Base-by-base conservation (phyloP, 2,329 filamentous ascomycete genomes). In the Alternaria gaisen region DNA sequence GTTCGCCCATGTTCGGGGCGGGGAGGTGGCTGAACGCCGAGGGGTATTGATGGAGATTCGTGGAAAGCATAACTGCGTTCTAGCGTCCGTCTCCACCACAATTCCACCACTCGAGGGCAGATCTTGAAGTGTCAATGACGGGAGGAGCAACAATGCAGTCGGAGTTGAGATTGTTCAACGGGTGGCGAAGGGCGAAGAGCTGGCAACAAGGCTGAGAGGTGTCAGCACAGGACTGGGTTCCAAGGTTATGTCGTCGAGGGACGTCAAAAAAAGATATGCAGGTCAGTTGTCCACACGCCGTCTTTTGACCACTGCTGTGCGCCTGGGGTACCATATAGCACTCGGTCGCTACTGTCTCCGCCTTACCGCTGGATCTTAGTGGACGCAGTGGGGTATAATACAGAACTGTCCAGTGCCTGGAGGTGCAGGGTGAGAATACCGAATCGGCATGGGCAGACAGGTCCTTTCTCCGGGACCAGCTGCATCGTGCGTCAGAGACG, bases 1-100 rank as follows among this genome's bases (percentile, higher is more conserved):
- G 85, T 60, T 86, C 84, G 60, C 88, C 77, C 68, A 88, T 82
- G 61, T 83, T 83, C 69, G 82, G 84, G 55, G 85, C 83, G 48
- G 87, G 86, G 67, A 78, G 67, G 67, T 77, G 74, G 71, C 73
- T 73, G 72, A 76, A 77, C 41, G 70, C 71, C 63, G 73, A 72
- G 57, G 72, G 69, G 63, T 78, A 78, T 62, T 78, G 77, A 69
- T 79, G 73, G 63, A 76, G 72, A 70, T 72, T 76, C 63, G 74
- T 76, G 68, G 77, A 79, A 67, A 79, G 77, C 71, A 77, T 79
- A 66, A 46, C 51, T 67, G 57, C 63, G 60, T 56, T 68, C 69
- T 74, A 72, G 71, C 66, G 68, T 60, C 70, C 71, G 69, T 69
- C 71, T 72, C 71, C 70, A 72, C 72, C 68, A 70, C 71, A 69